Conservation (phyloP, 768 basidiomycete genomes). For the Hortiboletus flavorubellus region DNA sequence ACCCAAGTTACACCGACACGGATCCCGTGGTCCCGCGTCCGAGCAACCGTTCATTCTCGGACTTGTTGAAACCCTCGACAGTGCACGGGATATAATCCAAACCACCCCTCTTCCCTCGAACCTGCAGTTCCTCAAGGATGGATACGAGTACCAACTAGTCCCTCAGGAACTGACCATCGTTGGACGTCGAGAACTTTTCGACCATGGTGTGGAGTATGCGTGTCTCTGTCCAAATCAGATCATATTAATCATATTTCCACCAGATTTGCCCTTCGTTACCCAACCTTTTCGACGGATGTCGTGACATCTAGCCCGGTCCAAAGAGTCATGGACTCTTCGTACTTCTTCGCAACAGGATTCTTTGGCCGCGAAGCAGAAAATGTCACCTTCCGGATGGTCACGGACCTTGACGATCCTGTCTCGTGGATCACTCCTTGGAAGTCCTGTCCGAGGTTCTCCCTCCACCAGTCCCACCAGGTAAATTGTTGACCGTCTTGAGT, state of each 20-base stretch:
- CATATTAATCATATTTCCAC: not conserved
- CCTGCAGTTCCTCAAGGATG: conserved; percentile 37
- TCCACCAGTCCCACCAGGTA: conserved; percentile 3
- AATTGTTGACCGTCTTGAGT: not conserved
- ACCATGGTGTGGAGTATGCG: conserved; percentile 37
- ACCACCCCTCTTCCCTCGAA: conserved; percentile 30
- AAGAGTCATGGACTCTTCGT: conserved; percentile 38
- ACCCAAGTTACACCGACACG: conserved; percentile 40
- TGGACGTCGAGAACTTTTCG: conserved; percentile 38
- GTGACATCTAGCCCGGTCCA: conserved; percentile 13
- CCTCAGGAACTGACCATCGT: conserved; percentile 36
- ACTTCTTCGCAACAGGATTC: conserved; percentile 40
- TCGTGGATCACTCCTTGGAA: conserved; percentile 43
- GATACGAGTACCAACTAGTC: conserved; percentile 33
- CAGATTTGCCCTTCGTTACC: conserved; percentile 25
- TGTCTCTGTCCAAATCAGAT: not conserved
- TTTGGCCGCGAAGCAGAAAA: conserved; percentile 33
- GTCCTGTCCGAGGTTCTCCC: conserved; percentile 32
- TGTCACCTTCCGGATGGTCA: conserved; percentile 28
- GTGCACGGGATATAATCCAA: conserved; percentile 21
- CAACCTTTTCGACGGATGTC: conserved; percentile 17
- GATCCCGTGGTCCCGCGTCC: conserved; percentile 36
- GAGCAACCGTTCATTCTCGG: conserved; percentile 32
- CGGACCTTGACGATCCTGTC: conserved; percentile 34
- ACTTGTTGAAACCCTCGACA: conserved; percentile 33